Conservation (phyloP, 1,139 yeast species). For the Scheffersomyces lignicola region DNA sequence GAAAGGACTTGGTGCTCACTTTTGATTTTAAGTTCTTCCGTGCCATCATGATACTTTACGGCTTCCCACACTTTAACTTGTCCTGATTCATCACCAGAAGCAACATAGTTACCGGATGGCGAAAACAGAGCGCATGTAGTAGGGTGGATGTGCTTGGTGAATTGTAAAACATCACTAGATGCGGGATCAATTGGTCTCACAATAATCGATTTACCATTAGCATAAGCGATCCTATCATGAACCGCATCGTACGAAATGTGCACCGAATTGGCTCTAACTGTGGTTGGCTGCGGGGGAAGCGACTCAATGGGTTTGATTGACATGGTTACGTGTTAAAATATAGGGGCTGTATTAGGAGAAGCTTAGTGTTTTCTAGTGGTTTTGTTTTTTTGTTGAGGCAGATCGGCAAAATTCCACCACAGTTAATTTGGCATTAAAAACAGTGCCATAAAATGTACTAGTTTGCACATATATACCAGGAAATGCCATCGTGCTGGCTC, state of each 20-base stretch:
- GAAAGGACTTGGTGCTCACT: slow-evolving; percentile 81
- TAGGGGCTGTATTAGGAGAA: too few relatives aligned
- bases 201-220: slow-evolving; percentile 78
- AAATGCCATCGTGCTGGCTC: too few relatives aligned
- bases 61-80: slow-evolving; percentile 87
- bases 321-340: too few relatives aligned
- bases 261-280: slow-evolving; percentile 68
- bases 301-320: slow-evolving; percentile 28
- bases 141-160: slow-evolving; percentile 64
- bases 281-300: slow-evolving; percentile 77
- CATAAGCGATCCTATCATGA: slow-evolving; percentile 72
- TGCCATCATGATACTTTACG: slow-evolving; percentile 19
- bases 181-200: slow-evolving; percentile 59
- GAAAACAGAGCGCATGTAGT: slow-evolving; percentile 86
- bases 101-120: slow-evolving; percentile 87
- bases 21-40: slow-evolving; percentile 59
- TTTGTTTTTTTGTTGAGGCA: too few relatives aligned
- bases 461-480: too few relatives aligned
- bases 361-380: too few relatives aligned
- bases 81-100: slow-evolving; percentile 91
- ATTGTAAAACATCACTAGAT: slow-evolving; percentile 48
- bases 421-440: too few relatives aligned
- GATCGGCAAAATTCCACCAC: too few relatives aligned
- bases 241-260: slow-evolving; percentile 72
- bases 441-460: too few relatives aligned